Conservation (phyloP, 2,329 filamentous ascomycete genomes). For the Periconia macrospinosa region DNA sequence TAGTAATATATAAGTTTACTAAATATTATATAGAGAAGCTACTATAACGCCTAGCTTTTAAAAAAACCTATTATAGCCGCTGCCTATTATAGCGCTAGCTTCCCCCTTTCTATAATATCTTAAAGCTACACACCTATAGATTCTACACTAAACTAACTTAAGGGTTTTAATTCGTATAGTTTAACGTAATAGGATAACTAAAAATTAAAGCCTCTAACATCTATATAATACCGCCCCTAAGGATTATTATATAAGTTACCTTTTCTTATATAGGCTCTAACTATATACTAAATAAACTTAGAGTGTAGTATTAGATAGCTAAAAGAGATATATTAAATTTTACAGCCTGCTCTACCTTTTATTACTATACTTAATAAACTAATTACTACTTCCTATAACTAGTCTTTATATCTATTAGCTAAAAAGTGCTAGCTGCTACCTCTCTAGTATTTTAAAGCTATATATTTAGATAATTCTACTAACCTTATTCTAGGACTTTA, state of each 20-base stretch:
- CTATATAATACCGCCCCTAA: neutral
- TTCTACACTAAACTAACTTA: neutral
- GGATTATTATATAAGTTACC: neutral
- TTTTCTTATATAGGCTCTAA: neutral
- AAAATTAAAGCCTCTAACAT: neutral
- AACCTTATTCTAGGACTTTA: neutral
- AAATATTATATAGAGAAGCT: neutral
- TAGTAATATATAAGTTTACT: neutral
- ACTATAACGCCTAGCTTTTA: neutral
- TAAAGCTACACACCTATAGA: neutral
- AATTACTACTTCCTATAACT: neutral
- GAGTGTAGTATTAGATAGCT: neutral
- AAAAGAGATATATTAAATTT: neutral
- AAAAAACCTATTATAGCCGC: neutral
- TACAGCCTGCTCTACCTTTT: neutral
- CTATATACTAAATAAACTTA: neutral
- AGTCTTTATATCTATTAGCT: neutral
- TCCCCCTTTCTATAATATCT: neutral
- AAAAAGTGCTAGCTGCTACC: slow-evolving; percentile 1
- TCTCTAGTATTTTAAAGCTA: neutral
- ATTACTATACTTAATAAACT: neutral
- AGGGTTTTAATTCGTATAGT: neutral
- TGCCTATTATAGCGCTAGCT: neutral
- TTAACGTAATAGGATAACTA: neutral
- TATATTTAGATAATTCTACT: neutral